Conservation (phyloP, 306 rosid species). For the Phaseolus lunatus region DNA sequence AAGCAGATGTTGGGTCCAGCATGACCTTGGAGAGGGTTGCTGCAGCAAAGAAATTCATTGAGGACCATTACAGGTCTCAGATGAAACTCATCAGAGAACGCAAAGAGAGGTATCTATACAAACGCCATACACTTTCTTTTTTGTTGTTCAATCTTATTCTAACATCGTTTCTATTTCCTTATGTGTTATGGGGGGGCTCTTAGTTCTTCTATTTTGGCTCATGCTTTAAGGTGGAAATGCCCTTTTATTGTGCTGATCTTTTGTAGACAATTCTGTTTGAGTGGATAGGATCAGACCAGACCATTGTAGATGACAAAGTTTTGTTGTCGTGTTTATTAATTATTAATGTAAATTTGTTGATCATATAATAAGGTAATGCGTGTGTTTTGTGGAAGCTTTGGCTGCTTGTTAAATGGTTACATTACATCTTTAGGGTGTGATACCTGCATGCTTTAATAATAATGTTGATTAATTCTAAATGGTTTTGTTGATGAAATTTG, state of each 20-base stretch:
- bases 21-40: conserved; percentile 90
- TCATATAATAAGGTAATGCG: not conserved
- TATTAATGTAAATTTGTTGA: conserved; percentile 12
- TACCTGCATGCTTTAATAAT: conserved; percentile 6
- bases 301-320: not conserved
- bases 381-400: conserved; percentile 19
- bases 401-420: not conserved
- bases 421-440: not conserved
- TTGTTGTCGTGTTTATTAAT: not conserved
- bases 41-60: conserved; percentile 90
- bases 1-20: conserved; percentile 65
- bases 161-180: conserved; percentile 33
- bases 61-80: conserved; percentile 83
- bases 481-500: conserved; percentile 32
- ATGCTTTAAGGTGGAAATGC: conserved; percentile 2
- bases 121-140: not conserved
- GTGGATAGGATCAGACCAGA: not conserved
- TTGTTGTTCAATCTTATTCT: not conserved
- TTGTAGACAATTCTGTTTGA: not conserved
- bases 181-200: conserved; percentile 25
- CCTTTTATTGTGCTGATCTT: not conserved
- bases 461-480: not conserved
- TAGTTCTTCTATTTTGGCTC: not conserved
- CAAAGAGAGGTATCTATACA: conserved; percentile 60
- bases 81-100: conserved; percentile 82